Percentiles rank a stretch among this genome's conserved stretches.
phyloP scores from a whole-genome alignment of 768 basidiomycete genomes.

The Nevesoporus exiguus region DNA sequence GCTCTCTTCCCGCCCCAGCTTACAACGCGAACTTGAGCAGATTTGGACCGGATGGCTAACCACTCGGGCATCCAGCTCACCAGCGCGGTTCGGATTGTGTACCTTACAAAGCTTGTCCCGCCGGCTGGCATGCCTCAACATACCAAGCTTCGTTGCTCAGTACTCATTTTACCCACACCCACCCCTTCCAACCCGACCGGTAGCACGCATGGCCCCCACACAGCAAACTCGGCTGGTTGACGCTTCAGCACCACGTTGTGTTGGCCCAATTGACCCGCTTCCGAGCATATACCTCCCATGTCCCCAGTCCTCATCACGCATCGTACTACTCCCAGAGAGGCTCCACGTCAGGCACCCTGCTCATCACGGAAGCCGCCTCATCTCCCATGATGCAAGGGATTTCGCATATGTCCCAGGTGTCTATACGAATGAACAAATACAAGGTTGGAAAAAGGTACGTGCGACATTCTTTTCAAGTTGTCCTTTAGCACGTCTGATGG shows the following conservation, averaged over 20 bases:
- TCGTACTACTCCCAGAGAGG: constrained; percentile 50
- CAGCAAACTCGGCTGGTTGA: constrained; percentile 30
- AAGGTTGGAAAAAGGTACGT: constrained; percentile 45
- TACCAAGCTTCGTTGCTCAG: too few species aligned
- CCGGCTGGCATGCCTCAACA: too few species aligned
- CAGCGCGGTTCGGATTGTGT: too few species aligned
- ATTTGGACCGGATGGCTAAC: too few species aligned
- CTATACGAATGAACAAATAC: constrained; percentile 56
- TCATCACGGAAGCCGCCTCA: constrained; percentile 57
- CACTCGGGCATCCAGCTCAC: too few species aligned
- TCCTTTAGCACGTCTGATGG: not conserved
- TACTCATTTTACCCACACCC: too few species aligned
- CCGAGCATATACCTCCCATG: constrained; percentile 20
- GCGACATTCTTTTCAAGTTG: too few species aligned
- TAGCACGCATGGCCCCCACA: not conserved
- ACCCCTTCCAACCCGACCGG: too few species aligned
- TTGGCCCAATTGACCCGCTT: constrained; percentile 35
- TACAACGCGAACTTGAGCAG: too few species aligned
- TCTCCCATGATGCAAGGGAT: constrained; percentile 49
- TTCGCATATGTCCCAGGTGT: constrained; percentile 55
- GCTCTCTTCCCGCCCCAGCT: too few species aligned
- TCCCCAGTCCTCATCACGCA: constrained; percentile 32
- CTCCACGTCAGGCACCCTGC: constrained; percentile 37
- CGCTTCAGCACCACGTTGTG: constrained; percentile 48
- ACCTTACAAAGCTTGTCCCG: too few species aligned